Conservation (phyloP, 441 rosid species). For the Pelargonium cotyledonis region DNA sequence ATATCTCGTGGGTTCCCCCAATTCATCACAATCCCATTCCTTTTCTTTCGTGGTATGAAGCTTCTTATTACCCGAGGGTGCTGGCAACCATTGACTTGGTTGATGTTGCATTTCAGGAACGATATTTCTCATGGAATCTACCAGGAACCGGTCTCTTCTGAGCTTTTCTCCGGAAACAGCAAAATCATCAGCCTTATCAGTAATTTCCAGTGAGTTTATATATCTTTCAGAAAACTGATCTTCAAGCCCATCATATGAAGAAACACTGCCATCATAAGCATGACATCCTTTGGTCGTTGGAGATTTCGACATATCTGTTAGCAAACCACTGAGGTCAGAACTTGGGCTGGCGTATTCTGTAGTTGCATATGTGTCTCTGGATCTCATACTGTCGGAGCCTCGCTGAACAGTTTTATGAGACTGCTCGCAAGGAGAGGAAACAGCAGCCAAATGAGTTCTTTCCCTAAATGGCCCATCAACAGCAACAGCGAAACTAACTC, state of each 20-base stretch:
- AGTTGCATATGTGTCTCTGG: constrained; percentile 33
- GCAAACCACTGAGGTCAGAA: constrained; percentile 36
- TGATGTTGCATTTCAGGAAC: constrained; percentile 29
- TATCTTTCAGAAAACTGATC: constrained; percentile 35
- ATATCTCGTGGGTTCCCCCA: constrained; percentile 32
- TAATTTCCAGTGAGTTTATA: constrained; percentile 23
- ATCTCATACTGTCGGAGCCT: constrained; percentile 18
- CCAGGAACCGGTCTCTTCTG: constrained; percentile 28
- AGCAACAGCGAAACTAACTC: constrained; percentile 24
- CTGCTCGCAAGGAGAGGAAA: constrained; percentile 33
- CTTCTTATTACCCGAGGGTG: constrained; percentile 27
- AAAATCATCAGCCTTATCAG: constrained; percentile 24
- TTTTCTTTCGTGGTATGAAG: constrained; percentile 24
- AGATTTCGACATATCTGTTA: constrained; percentile 33
- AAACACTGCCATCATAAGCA: constrained; percentile 59
- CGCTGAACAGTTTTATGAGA: constrained; percentile 21
- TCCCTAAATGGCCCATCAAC: constrained; percentile 19
- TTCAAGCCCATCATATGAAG: constrained; percentile 56
- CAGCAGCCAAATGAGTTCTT: constrained; percentile 25
- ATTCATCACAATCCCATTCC: constrained; percentile 31
- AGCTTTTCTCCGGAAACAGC: constrained; percentile 31
- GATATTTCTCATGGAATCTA: constrained; percentile 14
- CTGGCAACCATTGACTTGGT: constrained; percentile 27
- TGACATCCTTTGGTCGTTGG: constrained; percentile 43
- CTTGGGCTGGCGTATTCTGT: constrained; percentile 32